phyloP scores from a whole-genome alignment of 495 filamentous ascomycete genomes.

The Patellaria atrata region DNA sequence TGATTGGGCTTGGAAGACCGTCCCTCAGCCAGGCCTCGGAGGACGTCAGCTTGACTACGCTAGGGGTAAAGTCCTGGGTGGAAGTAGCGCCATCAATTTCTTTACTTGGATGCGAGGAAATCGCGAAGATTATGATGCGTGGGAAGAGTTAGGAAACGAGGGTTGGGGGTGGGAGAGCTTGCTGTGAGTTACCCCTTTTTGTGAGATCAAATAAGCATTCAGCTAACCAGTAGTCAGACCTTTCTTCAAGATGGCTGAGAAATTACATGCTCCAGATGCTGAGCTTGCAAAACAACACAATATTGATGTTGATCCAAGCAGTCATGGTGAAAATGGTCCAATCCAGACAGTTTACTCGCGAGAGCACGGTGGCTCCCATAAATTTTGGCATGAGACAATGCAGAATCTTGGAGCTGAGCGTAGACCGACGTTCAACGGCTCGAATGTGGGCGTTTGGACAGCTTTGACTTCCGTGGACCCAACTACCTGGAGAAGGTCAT shows the following conservation, averaged over 20 bases:
- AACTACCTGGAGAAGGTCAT: constrained; percentile 6
- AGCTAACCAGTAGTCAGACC: constrained; percentile 21
- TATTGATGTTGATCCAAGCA: constrained; percentile 20
- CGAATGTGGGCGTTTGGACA: constrained; percentile 34
- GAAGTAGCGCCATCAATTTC: constrained; percentile 34
- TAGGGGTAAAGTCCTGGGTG: constrained; percentile 31
- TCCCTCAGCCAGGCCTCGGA: constrained; percentile 25
- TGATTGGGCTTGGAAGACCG: constrained; percentile 34
- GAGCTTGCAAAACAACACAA: constrained; percentile 23
- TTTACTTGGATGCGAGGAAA: constrained; percentile 44
- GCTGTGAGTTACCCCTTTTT: constrained; percentile 13
- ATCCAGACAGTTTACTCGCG: constrained; percentile 31
- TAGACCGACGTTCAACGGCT: constrained; percentile 28
- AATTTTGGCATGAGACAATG: constrained; percentile 35
- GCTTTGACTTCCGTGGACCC: constrained; percentile 29
- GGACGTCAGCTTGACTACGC: constrained; percentile 25
- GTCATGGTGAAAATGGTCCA: constrained; percentile 32
- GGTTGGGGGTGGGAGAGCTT: constrained; percentile 46
- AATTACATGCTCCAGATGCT: constrained; percentile 30
- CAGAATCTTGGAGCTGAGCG: constrained; percentile 30
- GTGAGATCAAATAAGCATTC: background rate
- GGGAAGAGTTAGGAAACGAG: constrained; percentile 38
- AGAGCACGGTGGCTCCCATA: constrained; percentile 31
- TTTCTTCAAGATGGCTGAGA: constrained; percentile 36
- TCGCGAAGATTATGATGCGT: constrained; percentile 41